Conservation (phyloP, 139 green algal species). For the Picochlorum sp. region DNA sequence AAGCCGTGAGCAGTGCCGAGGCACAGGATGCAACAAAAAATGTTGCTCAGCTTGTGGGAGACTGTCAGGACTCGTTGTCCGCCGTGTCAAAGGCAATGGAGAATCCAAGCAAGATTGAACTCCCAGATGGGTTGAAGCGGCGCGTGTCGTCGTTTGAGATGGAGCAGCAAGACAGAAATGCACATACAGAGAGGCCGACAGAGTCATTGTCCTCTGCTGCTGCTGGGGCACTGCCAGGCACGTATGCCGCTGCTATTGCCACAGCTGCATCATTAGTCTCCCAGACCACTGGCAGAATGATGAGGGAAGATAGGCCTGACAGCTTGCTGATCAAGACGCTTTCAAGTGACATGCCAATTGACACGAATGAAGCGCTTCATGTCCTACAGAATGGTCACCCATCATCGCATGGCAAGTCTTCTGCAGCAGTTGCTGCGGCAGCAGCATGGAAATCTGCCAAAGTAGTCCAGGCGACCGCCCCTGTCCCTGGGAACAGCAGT, state of each 20-base stretch:
- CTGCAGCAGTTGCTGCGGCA: neutral
- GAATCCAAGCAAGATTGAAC: too few species aligned
- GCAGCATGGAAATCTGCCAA: too few species aligned
- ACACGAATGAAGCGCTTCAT: constrained; percentile 1
- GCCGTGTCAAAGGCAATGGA: neutral
- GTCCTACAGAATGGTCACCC: neutral
- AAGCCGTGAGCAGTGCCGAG: neutral
- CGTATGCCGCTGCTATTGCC: constrained; percentile 1
- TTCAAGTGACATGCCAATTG: neutral
- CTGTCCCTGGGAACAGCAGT: constrained; percentile 7
- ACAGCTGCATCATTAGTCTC: neutral
- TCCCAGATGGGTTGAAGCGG: too few species aligned
- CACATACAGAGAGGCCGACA: neutral
- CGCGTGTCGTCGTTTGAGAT: too few species aligned
- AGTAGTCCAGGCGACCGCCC: neutral
- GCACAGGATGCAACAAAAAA: neutral
- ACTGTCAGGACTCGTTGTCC: neutral
- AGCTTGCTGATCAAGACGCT: neutral
- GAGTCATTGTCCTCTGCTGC: neutral
- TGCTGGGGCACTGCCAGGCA: neutral
- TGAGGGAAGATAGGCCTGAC: neutral
- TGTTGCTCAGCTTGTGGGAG: neutral
- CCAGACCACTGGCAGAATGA: neutral
- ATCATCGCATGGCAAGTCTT: neutral
- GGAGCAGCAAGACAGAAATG: too few species aligned